These are phyloP conservation scores for Ophiostoma novo-ulmi DNA, from an alignment of 2,329 filamentous ascomycete genomes.

Conservation along the genomic window DNA sequence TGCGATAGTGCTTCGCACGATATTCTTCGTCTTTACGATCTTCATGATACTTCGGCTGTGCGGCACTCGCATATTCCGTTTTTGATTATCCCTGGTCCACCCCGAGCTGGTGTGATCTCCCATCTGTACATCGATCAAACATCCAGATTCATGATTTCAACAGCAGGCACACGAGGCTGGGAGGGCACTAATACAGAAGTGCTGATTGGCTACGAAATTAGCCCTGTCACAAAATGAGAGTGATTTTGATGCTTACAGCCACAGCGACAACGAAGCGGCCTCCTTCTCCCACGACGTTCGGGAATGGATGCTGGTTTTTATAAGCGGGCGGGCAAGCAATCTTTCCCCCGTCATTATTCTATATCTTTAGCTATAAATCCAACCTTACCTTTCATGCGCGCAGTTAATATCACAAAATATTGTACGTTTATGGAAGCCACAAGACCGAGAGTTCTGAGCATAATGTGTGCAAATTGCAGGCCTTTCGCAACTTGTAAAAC, in stretches of 20 bases:
- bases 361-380: too few species aligned
- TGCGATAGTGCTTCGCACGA: constrained; percentile 75
- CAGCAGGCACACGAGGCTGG: constrained; percentile 90
- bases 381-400: too few species aligned
- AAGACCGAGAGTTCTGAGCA: background rate
- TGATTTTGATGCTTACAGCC: background rate
- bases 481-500: background rate
- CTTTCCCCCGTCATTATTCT: too few species aligned
- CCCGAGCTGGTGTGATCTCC: constrained; percentile 77
- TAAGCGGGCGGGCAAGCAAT: background rate
- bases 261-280: background rate
- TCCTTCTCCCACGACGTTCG: background rate
- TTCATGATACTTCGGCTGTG: constrained; percentile 59
- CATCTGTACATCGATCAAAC: constrained; percentile 82
- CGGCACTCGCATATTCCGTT: constrained; percentile 84
- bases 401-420: too few species aligned
- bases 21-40: constrained; percentile 87
- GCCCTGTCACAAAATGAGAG: constrained; percentile 26
- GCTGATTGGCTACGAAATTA: constrained; percentile 89
- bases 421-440: too few species aligned
- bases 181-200: constrained; percentile 87
- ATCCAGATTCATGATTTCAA: constrained; percentile 84
- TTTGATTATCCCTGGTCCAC: constrained; percentile 86
- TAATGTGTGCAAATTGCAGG: background rate
- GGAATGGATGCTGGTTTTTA: background rate